Base-by-base conservation (phyloP, 768 basidiomycete genomes). In the Tylopilus sp. region DNA sequence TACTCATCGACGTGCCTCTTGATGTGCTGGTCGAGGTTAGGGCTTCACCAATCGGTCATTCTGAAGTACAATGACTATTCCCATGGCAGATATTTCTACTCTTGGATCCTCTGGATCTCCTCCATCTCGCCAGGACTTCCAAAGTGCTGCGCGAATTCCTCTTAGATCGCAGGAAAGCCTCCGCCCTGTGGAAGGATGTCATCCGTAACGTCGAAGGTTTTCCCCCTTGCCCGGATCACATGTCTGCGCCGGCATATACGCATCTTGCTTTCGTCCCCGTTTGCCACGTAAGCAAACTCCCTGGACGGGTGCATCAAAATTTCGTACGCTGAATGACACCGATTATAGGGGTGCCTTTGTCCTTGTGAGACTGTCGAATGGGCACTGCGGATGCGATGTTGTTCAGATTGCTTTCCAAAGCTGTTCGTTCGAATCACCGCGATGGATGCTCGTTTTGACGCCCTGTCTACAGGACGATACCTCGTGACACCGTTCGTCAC, bases 71-170 rank as follows among this genome's bases (percentile, higher is more conserved):
- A 46, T 16, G 33, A 25, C 24, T 11, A 16, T 28, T 25, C 7
- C 24, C 19, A 19, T 19, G 11, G 7, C 17, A 59, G 58, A 44
- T 71, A 28, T 64, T 73, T 24, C 57, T 59, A 6, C 50, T 64
- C 49, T 50, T 72, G 13, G 62, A 67, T 10, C 71, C 73, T 1
- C 30, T 65, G 6, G 69, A 73, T 46, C 52, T 73, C 9, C 63
- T 73, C 22, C 54, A 68, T 25, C 63, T 74, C 4, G 38, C 67
- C n/a, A 62, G 71, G 30, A 63, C 62, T 19, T 65, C 61, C 10
- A 72, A 72, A 31, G 60, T 52, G 7, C 60, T 73, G 12, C 63
- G 71, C 17, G 30, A 28, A 8, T 59, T 71, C 16, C 54, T 74
- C 2, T 56, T 69, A 24, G 57, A 57, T 28, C 65, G 55, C 33